Conservation (phyloP, 2,329 filamentous ascomycete species). For the Microcyclosporella mali region DNA sequence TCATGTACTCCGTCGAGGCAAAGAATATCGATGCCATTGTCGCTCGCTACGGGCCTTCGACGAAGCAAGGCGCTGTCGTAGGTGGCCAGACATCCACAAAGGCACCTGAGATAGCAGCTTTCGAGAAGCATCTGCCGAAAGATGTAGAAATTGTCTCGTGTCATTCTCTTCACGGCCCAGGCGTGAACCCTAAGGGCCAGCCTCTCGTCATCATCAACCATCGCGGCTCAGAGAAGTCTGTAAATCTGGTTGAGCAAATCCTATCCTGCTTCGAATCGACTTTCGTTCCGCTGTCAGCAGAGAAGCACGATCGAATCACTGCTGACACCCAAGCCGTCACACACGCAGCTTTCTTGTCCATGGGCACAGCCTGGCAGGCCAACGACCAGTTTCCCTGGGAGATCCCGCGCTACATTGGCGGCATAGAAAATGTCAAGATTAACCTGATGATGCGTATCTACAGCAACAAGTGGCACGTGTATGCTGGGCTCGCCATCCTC, state of each 20-base stretch:
- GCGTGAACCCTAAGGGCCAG: slow-evolving; percentile 80
- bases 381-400: slow-evolving; percentile 97
- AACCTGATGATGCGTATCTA: slow-evolving; percentile 97
- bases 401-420: slow-evolving; percentile 86
- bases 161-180: slow-evolving; percentile 92
- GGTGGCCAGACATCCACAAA: slow-evolving; percentile 98
- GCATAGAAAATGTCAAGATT: slow-evolving; percentile 98
- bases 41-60: slow-evolving; percentile 84
- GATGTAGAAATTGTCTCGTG: slow-evolving; percentile 94
- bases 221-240: slow-evolving; percentile 69
- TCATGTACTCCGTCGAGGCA: slow-evolving; percentile 97
- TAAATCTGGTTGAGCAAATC: slow-evolving; percentile 72
- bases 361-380: slow-evolving; percentile 96
- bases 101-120: slow-evolving; percentile 88
- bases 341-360: slow-evolving; percentile 88
- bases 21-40: slow-evolving; percentile 84
- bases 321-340: slow-evolving; percentile 98
- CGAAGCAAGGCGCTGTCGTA: slow-evolving; percentile 89
- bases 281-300: slow-evolving; percentile 78
- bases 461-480: slow-evolving; percentile 98
- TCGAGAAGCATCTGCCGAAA: slow-evolving; percentile 76
- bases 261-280: slow-evolving; percentile 79
- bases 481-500: slow-evolving; percentile 91
- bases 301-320: slow-evolving; percentile 91
- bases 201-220: slow-evolving; percentile 93